Evolutionary conservation across 2,329 filamentous ascomycete species (phyloP).

Genomic region (Trichophyton benhamiae): DNA sequence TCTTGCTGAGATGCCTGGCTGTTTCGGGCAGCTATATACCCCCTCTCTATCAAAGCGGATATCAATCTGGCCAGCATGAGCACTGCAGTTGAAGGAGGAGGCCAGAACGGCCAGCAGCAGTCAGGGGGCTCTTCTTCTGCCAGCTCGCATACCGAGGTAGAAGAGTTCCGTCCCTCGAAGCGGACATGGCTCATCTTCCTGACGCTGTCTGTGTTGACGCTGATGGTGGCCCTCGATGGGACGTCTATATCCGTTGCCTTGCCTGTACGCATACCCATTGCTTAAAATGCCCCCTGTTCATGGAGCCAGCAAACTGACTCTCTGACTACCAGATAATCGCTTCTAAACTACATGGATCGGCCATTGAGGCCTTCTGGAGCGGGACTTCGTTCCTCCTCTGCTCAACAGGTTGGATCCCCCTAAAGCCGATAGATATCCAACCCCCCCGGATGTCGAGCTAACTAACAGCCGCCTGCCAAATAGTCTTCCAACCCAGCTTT

Average conservation of each 20-base stretch:
- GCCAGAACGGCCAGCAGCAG: not conserved
- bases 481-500: conserved; percentile 41
- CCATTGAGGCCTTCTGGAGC: conserved; percentile 57
- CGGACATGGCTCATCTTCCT: conserved; percentile 38
- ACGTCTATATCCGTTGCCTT: conserved; percentile 54
- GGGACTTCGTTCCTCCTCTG: conserved; percentile 56
- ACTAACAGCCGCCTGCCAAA: conserved; percentile 6
- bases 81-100: not conserved
- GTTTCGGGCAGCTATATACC: not conserved
- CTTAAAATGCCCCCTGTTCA: too few species aligned
- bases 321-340: conserved; percentile 33
- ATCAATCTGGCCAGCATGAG: not conserved
- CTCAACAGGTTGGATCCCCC: conserved; percentile 34
- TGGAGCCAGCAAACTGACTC: not conserved
- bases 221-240: conserved; percentile 54
- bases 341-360: conserved; percentile 39
- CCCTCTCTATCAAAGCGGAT: too few species aligned
- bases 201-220: conserved; percentile 42
- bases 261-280: conserved; percentile 22
- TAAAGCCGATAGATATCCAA: not conserved
- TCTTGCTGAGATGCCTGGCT: not conserved
- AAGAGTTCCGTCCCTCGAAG: conserved; percentile 9
- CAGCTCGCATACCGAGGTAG: not conserved
- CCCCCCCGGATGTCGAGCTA: not conserved
- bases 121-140: not conserved